phyloP scores from a whole-genome alignment of 495 filamentous ascomycete species.

The Chaetomium tenue region DNA sequence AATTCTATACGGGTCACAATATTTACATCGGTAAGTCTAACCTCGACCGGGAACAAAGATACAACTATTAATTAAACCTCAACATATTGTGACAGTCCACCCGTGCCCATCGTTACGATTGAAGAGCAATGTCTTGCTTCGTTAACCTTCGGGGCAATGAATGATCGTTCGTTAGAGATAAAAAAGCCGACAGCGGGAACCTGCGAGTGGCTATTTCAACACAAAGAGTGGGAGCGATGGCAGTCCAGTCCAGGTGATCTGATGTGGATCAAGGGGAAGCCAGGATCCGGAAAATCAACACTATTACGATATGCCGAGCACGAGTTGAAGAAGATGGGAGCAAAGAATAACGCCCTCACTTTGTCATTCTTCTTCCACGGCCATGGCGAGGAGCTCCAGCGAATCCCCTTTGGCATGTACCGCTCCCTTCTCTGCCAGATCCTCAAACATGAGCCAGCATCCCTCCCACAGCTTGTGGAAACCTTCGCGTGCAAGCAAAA shows the following conservation, averaged over 20 bases:
- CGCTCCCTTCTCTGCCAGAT: background rate
- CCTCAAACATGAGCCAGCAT: background rate
- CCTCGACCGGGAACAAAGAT: background rate
- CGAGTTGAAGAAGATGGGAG: background rate
- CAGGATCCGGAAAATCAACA: background rate
- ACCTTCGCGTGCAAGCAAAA: background rate
- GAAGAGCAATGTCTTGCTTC: background rate
- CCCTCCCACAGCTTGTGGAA: background rate
- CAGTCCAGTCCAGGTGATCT: background rate
- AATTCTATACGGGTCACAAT: background rate
- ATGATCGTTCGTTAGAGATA: background rate
- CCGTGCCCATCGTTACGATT: background rate
- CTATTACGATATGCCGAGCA: background rate
- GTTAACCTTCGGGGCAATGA: background rate
- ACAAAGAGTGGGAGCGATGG: background rate
- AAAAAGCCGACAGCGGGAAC: background rate
- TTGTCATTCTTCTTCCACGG: background rate
- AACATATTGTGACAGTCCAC: background rate
- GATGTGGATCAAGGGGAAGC: background rate
- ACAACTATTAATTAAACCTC: background rate
- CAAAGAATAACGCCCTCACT: too few relatives aligned
- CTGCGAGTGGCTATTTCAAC: background rate
- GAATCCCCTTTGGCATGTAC: background rate
- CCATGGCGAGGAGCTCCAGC: background rate
- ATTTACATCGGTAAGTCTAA: background rate